A percentile compares a stretch with the other conserved stretches of the same genome.
Conservation (phyloP, 768 basidiomycete species). For the Trametes punicea region DNA sequence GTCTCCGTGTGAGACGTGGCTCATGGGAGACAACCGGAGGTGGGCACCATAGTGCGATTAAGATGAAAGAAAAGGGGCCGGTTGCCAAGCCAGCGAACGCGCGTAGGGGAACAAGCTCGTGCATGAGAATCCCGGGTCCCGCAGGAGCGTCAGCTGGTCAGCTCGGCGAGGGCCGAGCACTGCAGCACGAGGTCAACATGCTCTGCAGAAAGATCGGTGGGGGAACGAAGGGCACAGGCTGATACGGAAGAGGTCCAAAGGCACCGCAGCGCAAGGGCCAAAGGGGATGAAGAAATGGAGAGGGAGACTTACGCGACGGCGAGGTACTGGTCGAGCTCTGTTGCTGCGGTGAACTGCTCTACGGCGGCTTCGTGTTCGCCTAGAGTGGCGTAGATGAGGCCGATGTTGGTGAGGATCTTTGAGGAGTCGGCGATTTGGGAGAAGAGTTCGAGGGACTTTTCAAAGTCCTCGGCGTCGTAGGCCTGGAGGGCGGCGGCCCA, state of each 20-base stretch:
- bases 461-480: constrained; percentile 84
- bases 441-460: constrained; percentile 71
- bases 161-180: no score
- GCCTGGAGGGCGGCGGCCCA: constrained; percentile 88
- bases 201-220: background rate
- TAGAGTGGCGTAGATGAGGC: constrained; percentile 87
- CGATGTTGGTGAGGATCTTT: constrained; percentile 91
- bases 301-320: constrained; percentile 71
- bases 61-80: background rate
- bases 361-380: constrained; percentile 87
- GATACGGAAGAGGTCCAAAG: no score
- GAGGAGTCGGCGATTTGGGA: constrained; percentile 80
- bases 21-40: no score
- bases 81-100: background rate
- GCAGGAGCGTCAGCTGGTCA: background rate
- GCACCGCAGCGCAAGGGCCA: no score
- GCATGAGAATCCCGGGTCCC: background rate
- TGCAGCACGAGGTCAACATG: background rate
- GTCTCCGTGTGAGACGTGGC: no score
- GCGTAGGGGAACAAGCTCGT: background rate
- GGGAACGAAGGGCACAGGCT: background rate
- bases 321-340: constrained; percentile 75
- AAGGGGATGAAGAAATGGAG: background rate
- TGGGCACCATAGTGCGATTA: no score
- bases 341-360: constrained; percentile 75